phyloP scores from a whole-genome alignment of 2,329 filamentous ascomycete species.

The Gyromitra esculenta region DNA sequence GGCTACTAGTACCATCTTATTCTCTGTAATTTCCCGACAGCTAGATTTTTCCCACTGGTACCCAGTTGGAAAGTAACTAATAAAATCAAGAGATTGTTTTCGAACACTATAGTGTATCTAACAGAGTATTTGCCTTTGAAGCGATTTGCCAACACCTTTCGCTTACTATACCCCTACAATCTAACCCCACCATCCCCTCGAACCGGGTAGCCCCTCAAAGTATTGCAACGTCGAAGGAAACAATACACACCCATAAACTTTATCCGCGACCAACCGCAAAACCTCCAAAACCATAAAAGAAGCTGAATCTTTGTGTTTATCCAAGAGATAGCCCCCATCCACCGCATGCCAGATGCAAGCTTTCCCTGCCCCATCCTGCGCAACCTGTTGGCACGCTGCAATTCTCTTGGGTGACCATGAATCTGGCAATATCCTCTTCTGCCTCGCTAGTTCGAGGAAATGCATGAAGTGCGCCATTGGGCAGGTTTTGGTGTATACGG shows the following conservation, averaged over 20 bases:
- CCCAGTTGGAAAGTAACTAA: no score
- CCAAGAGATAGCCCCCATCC: slow-evolving; percentile 5
- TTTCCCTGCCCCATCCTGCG: slow-evolving; percentile 4
- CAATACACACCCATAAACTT: background rate
- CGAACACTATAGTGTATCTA: no score
- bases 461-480: slow-evolving; percentile 12
- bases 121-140: no score
- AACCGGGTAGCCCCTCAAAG: background rate
- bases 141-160: background rate
- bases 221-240: slow-evolving; percentile 8
- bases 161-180: background rate
- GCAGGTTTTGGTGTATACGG: background rate
- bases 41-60: no score
- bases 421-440: slow-evolving; percentile 9
- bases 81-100: no score
- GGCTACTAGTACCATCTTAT: no score
- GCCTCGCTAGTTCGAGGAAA: slow-evolving; percentile 15
- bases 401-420: slow-evolving; percentile 1
- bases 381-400: slow-evolving; percentile 23
- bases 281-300: slow-evolving; percentile 14
- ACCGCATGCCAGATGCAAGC: slow-evolving; percentile 15
- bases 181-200: slow-evolving; percentile 26
- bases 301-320: slow-evolving; percentile 16
- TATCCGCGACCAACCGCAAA: slow-evolving; percentile 16
- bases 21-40: no score